These are phyloP conservation scores for Candida ortonii DNA, from an alignment of 805 yeast genomes.

Conservation along the genomic window DNA sequence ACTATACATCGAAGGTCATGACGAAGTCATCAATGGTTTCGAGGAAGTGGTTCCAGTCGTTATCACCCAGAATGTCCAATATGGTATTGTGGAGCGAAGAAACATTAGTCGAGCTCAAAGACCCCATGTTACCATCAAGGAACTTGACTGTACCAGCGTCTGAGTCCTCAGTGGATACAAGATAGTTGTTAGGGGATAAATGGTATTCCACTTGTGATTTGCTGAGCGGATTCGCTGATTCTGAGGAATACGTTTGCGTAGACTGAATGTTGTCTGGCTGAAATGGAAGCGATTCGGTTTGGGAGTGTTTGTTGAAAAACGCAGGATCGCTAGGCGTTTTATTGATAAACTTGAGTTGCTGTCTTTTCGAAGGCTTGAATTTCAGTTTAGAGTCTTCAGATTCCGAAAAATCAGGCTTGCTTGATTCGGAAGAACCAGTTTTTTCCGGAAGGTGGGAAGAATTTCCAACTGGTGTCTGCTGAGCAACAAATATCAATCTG, in stretches of 20 bases:
- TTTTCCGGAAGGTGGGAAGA: no score
- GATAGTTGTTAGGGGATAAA: no score
- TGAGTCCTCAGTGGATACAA: no score
- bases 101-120: conserved; percentile 1
- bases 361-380: conserved; percentile 2
- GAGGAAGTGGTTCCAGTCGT: conserved; percentile 31
- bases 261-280: no score
- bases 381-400: no score
- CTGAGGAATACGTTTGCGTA: no score
- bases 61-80: conserved; percentile 30
- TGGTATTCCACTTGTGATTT: no score
- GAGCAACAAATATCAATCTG: neutral
- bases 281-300: neutral
- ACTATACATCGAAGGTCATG: conserved; percentile 21
- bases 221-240: no score
- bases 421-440: no score
- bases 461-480: no score
- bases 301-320: neutral
- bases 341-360: conserved; percentile 10
- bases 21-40: conserved; percentile 28
- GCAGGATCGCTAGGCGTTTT: conserved; percentile 7
- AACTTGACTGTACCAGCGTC: neutral
- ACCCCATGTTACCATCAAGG: neutral
- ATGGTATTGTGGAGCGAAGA: conserved; percentile 21
- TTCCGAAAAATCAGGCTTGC: no score